These are phyloP conservation scores for Oryza nivara DNA, from an alignment of 176 grass and related monocot species.

Conservation along the genomic window DNA sequence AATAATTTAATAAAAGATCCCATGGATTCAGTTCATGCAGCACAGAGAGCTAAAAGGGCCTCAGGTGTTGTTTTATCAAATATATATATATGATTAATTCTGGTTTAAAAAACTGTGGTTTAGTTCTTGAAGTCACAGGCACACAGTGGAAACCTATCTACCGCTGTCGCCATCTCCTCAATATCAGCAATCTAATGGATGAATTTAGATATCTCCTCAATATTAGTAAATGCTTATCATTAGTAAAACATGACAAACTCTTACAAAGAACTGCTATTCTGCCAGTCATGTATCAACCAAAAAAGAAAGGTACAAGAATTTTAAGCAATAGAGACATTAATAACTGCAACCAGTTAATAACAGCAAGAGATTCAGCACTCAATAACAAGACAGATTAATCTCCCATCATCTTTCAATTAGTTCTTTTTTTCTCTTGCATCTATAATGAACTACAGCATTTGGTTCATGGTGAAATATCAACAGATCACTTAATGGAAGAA, in stretches of 20 bases:
- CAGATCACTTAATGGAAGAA: not conserved
- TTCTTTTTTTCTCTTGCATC: not conserved
- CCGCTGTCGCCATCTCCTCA: not conserved
- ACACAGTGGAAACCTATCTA: not conserved
- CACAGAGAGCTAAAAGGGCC: not conserved
- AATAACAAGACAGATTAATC: not conserved
- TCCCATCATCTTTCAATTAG: not conserved
- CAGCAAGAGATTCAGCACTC: not conserved
- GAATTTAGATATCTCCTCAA: not conserved
- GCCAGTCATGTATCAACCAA: not conserved
- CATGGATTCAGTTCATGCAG: not conserved
- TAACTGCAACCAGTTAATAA: not conserved
- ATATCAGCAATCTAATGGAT: not conserved
- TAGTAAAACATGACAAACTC: not conserved
- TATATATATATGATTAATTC: slow-evolving; percentile 19
- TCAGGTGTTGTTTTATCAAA: slow-evolving; percentile 5
- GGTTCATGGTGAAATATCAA: slow-evolving; percentile 26
- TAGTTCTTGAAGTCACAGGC: not conserved
- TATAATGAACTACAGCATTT: not conserved
- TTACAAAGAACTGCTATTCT: not conserved
- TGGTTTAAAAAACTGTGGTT: not conserved
- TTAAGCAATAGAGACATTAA: not conserved
- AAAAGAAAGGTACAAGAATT: not conserved
- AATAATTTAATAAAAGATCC: not conserved
- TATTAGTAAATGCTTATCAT: not conserved